Percentiles rank a stretch among this genome's conserved stretches.
phyloP scores from a whole-genome alignment of 371 early-diverging fungal genomes.

The Rhizomucor pusillus region DNA sequence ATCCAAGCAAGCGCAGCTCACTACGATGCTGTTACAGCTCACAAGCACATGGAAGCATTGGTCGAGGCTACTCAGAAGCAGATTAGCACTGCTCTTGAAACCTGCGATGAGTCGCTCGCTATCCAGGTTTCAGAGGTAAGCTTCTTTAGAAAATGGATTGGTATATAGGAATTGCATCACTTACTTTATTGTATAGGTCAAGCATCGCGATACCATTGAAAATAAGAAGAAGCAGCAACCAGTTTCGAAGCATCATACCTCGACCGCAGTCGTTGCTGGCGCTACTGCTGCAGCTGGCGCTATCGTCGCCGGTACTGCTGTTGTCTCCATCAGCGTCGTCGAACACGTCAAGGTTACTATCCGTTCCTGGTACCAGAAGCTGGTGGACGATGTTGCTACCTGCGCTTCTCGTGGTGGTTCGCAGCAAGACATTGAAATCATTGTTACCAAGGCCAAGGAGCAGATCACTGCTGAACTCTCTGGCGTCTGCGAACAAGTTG shows the following conservation, averaged over 20 bases:
- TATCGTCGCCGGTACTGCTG: neutral
- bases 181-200: neutral
- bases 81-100: conserved; percentile 19
- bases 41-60: conserved; percentile 22
- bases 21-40: neutral
- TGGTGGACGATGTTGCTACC: conserved; percentile 26
- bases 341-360: conserved; percentile 25
- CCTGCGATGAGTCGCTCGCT: conserved; percentile 1
- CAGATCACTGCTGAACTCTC: conserved; percentile 1
- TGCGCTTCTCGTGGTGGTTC: conserved; percentile 33
- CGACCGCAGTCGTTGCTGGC: neutral
- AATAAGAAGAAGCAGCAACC: neutral
- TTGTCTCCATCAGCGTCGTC: conserved; percentile 18
- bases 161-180: neutral
- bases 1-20: conserved; percentile 1
- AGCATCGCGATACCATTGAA: neutral
- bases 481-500: neutral
- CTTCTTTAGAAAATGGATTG: neutral
- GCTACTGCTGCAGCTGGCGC: neutral
- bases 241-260: too few relatives aligned
- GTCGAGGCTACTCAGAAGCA: conserved; percentile 23
- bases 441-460: conserved; percentile 23
- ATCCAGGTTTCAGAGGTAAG: conserved; percentile 3
- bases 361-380: conserved; percentile 26
- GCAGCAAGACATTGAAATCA: conserved; percentile 26